phyloP scores from a whole-genome alignment of 202 grass and related monocot genomes.

The Alloteropsis angusta region DNA sequence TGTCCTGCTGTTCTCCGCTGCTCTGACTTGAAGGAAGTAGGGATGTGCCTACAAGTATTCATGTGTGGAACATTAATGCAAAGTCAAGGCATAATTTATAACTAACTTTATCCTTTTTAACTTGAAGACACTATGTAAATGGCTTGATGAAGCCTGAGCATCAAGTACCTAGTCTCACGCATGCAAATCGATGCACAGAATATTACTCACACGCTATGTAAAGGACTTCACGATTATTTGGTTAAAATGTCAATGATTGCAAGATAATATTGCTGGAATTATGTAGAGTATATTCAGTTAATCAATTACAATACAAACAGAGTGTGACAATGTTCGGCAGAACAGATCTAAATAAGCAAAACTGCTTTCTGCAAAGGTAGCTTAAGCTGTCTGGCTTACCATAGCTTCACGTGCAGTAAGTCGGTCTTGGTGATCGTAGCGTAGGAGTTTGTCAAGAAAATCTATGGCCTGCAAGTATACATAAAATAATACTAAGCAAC shows the following conservation, averaged over 20 bases:
- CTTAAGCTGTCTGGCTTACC: slow-evolving; percentile 36
- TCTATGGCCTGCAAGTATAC: slow-evolving; percentile 49
- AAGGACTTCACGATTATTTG: neutral
- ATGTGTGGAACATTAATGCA: neutral
- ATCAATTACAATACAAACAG: neutral
- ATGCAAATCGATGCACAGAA: slow-evolving; percentile 17
- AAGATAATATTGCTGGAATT: neutral
- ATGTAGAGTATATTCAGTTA: neutral
- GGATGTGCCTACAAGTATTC: slow-evolving; percentile 47
- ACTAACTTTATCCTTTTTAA: neutral
- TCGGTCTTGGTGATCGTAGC: slow-evolving; percentile 72
- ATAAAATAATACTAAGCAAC: slow-evolving; percentile 10
- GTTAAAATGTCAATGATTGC: neutral
- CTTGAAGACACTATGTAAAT: neutral
- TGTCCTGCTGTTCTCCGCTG: slow-evolving; percentile 51
- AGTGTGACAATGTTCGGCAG: neutral
- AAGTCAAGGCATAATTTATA: neutral
- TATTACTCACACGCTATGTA: neutral
- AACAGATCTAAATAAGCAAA: neutral
- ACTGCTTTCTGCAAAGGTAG: slow-evolving; percentile 1
- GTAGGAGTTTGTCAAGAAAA: slow-evolving; percentile 75
- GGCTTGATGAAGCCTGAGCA: neutral
- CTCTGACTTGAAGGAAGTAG: slow-evolving; percentile 64
- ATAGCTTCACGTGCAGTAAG: slow-evolving; percentile 72
- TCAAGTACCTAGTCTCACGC: neutral